Base-by-base conservation (phyloP, 805 yeast genomes). In the Schwanniomyces vanrijiae region DNA sequence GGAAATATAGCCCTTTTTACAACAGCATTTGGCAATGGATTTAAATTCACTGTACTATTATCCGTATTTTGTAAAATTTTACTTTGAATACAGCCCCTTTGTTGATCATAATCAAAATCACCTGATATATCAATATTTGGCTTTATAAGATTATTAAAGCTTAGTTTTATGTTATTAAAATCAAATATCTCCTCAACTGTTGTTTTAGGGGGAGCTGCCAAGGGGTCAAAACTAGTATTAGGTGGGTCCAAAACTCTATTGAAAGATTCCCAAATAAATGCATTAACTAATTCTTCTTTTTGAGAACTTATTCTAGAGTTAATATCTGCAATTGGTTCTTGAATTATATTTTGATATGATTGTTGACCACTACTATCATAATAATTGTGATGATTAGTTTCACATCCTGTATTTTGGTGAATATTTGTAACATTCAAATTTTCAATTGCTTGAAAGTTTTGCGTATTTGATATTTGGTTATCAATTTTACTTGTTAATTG, bases 21-120 rank as follows among this genome's bases (percentile, higher is more conserved):
- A 2, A 49, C 44, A 1, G 65, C 65, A 44, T 63, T 59, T 2
- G 63, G 62, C 18, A 66, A 56, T 5, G 60, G 55, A 10, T 40
- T 50, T n/a, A 25, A 4, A 45, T 53, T 42, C 9, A 35, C n/a
- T 11, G 2, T 34, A 26, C 5, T 24, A 28, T 6, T 35, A 40
- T 16, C 14, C 20, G 7, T 3, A 28, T 13, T 13, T 13, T 28
- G n/a, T 14, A 5, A 10, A 11, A 16, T 34, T 9, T 34, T 34
- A 34, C 4, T 18, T 13, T 5, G 5, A 22, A 5, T 22, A 22
- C 8, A 22, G 5, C 8, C 8, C 8, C 7, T 22, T 22, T 22
- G 37, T 16, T 16, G 14, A 18, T 4, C 2, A 16, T 14, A 5
- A 19, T 19, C 9, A 25, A 11, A n/a, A 5, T 37, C 19, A 7